Evolutionary conservation across 2,329 filamentous ascomycete genomes (phyloP).

Genomic region (Cercospora zeae-maydis): DNA sequence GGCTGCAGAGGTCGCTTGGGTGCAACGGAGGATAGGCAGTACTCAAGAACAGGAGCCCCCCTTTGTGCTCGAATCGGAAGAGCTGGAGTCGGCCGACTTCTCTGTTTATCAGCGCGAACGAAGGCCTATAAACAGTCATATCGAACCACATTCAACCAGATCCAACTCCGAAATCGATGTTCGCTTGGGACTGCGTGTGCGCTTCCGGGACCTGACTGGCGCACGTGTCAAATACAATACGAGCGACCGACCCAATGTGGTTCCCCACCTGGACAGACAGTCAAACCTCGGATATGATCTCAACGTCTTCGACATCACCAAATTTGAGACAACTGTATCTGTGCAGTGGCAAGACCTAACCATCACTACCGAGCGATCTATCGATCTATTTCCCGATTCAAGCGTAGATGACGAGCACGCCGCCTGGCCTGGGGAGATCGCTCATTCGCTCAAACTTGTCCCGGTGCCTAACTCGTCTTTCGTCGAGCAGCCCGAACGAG

Average conservation of each 20-base stretch:
- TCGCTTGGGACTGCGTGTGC: conserved; percentile 40
- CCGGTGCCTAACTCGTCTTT: conserved; percentile 17
- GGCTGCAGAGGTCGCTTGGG: conserved; percentile 51
- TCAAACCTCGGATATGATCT: conserved; percentile 55
- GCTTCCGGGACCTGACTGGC: conserved; percentile 52
- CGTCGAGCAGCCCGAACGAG: conserved; percentile 41
- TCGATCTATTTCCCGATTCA: conserved; percentile 48
- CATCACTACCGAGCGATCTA: conserved; percentile 47
- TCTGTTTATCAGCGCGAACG: conserved; percentile 43
- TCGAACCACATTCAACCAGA: conserved; percentile 17
- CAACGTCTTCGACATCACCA: conserved; percentile 54
- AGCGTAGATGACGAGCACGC: conserved; percentile 55
- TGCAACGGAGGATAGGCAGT: conserved; percentile 41
- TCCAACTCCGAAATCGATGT: conserved; percentile 37
- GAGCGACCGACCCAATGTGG: conserved; percentile 38
- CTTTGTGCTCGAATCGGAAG: conserved; percentile 31
- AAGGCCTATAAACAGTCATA: conserved; percentile 11
- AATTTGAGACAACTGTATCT: conserved; percentile 48
- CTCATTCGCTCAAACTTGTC: conserved; percentile 27
- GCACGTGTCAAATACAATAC: conserved; percentile 53
- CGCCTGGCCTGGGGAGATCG: conserved; percentile 56
- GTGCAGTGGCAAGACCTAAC: conserved; percentile 59
- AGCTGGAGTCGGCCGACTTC: conserved; percentile 44
- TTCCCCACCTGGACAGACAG: conserved; percentile 46
- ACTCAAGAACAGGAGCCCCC: conserved; percentile 28